Conservation (phyloP, 306 rosid species). For the Oemleria cerasiformis region DNA sequence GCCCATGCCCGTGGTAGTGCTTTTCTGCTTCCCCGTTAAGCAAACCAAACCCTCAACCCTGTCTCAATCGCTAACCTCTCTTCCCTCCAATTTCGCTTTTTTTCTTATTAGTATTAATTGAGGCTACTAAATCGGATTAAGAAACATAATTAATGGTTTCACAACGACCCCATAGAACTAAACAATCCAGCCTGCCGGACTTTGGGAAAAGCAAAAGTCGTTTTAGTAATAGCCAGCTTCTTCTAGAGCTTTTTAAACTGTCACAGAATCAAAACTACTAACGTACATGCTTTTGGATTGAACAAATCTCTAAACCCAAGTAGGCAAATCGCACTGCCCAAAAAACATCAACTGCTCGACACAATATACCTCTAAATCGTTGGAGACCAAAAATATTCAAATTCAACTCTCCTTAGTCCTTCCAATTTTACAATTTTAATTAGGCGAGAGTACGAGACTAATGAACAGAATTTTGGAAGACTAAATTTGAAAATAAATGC, state of each 20-base stretch:
- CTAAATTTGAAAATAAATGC: not conserved
- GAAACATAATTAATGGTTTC: not conserved
- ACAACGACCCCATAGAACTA: not conserved
- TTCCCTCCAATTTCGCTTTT: not conserved
- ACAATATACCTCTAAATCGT: not conserved
- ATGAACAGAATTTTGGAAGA: no score
- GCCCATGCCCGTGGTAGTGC: not conserved
- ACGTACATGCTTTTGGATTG: not conserved
- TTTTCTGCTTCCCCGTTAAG: constrained; percentile 6
- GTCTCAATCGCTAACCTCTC: not conserved
- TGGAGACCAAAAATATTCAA: no score
- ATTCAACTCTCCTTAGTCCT: no score
- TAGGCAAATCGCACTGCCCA: not conserved
- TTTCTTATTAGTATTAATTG: no score
- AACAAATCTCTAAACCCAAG: not conserved
- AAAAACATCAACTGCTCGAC: not conserved
- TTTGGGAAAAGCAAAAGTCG: not conserved
- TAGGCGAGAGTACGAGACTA: no score
- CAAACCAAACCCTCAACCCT: not conserved
- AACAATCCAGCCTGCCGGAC: constrained; percentile 19
- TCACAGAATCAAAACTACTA: not conserved
- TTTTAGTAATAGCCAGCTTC: not conserved
- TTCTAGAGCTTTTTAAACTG: not conserved
- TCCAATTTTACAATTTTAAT: no score
- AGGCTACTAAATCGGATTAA: no score